Percentiles rank a stretch among this genome's conserved stretches.
phyloP scores from a whole-genome alignment of 2,329 filamentous ascomycete species.

The Geosmithia morbida region DNA sequence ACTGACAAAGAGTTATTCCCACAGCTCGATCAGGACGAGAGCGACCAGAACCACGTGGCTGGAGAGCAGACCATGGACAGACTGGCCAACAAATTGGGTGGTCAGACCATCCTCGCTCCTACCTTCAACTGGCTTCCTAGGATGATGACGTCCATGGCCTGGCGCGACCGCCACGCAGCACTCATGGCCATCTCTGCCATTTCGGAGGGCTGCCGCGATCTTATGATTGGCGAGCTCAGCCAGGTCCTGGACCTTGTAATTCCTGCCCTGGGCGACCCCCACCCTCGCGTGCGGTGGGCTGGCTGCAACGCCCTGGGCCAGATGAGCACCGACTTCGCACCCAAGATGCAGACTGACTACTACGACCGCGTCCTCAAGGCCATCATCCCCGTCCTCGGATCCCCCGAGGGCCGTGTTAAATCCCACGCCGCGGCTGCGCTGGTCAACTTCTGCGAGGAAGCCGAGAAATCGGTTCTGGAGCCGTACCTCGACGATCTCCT shows the following conservation, averaged over 20 bases:
- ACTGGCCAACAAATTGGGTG: slow-evolving; percentile 90
- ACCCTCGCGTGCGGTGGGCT: slow-evolving; percentile 91
- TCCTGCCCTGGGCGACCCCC: slow-evolving; percentile 75
- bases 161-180: slow-evolving; percentile 90
- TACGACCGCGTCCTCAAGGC: slow-evolving; percentile 76
- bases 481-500: slow-evolving; percentile 86
- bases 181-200: slow-evolving; percentile 99
- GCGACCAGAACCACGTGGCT: slow-evolving; percentile 91
- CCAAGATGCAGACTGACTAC: slow-evolving; percentile 94
- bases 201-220: slow-evolving; percentile 87
- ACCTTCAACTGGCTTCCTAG: slow-evolving; percentile 95
- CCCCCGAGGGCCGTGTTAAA: slow-evolving; percentile 84
- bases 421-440: slow-evolving; percentile 94
- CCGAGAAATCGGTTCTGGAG: slow-evolving; percentile 80
- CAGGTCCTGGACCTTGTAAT: slow-evolving; percentile 93
- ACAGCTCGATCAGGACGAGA: slow-evolving; percentile 85
- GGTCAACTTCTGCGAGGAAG: slow-evolving; percentile 98
- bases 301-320: slow-evolving; percentile 97
- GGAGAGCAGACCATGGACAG: slow-evolving; percentile 98
- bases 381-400: slow-evolving; percentile 84
- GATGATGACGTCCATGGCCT: slow-evolving; percentile 92
- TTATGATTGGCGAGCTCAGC: slow-evolving; percentile 90
- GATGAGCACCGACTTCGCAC: slow-evolving; percentile 98
- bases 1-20: neutral
- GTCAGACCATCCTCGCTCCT: slow-evolving; percentile 78